Conservation (phyloP, 768 basidiomycete species). For the Lentinula boryana region DNA sequence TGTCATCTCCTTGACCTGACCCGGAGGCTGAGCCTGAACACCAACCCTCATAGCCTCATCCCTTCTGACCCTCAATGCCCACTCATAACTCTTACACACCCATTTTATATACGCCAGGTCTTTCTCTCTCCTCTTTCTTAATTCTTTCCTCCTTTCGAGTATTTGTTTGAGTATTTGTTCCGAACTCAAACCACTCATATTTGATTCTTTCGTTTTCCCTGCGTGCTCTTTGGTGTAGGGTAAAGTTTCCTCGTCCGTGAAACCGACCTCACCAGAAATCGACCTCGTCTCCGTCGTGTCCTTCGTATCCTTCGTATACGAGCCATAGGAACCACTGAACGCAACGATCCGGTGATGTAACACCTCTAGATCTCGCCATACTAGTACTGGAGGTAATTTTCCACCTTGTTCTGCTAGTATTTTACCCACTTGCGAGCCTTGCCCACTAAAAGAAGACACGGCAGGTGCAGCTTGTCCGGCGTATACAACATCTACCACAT, state of each 20-base stretch:
- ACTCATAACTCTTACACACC: slow-evolving; percentile 67
- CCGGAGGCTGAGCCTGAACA: background rate
- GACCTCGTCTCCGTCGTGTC: too few species aligned
- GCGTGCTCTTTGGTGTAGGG: too few species aligned
- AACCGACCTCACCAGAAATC: background rate
- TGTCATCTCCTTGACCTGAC: too few species aligned
- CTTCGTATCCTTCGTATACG: too few species aligned
- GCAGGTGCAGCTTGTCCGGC: too few species aligned
- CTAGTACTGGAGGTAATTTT: slow-evolving; percentile 70
- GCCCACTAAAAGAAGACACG: background rate
- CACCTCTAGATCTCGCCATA: slow-evolving; percentile 71
- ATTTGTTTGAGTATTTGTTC: background rate
- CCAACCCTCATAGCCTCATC: slow-evolving; percentile 38
- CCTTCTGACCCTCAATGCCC: slow-evolving; percentile 57
- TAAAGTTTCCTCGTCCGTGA: too few species aligned
- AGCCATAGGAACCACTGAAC: too few species aligned
- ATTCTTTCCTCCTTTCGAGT: background rate
- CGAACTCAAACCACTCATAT: background rate
- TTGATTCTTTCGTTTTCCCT: too few species aligned
- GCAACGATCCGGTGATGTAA: slow-evolving; percentile 69
- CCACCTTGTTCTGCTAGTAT: slow-evolving; percentile 24
- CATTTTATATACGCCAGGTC: slow-evolving; percentile 69
- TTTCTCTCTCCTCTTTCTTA: slow-evolving; percentile 24
- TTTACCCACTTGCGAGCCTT: background rate
- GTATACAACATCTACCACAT: slow-evolving; percentile 47